Conservation (phyloP, 371 early-diverging fungal genomes). For the Apophysomyces ossiformis region DNA sequence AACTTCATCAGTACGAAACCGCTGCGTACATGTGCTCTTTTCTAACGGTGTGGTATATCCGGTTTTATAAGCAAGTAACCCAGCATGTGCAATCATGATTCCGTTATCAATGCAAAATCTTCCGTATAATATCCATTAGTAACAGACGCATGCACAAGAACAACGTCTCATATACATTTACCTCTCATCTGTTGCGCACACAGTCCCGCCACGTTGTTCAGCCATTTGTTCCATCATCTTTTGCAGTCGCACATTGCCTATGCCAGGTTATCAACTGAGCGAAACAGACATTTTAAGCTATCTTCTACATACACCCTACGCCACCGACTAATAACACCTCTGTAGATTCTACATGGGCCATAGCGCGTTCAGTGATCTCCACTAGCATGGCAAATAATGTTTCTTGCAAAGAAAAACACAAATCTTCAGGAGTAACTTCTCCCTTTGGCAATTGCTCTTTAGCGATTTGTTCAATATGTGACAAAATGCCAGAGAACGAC, state of each 20-base stretch:
- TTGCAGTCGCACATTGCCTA: conserved; percentile 91
- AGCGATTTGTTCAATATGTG: conserved; percentile 85
- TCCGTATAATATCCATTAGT: not conserved
- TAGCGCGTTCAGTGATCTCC: conserved; percentile 99
- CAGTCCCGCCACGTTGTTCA: conserved; percentile 84
- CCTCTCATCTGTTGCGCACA: conserved; percentile 98
- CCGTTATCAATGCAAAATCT: conserved; percentile 99
- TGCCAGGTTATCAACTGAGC: not conserved
- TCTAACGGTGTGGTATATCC: conserved; percentile 78
- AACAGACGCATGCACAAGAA: not conserved
- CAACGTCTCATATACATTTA: conserved; percentile 27
- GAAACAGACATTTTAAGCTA: not conserved
- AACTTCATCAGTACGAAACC: conserved; percentile 94
- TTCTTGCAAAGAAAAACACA: conserved; percentile 99
- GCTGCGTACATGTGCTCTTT: conserved; percentile 94
- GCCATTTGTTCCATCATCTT: conserved; percentile 99
- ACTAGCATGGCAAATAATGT: conserved; percentile 99
- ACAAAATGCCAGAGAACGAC: conserved; percentile 97
- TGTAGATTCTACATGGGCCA: conserved; percentile 95
- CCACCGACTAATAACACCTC: conserved; percentile 99
- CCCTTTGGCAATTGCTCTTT: conserved; percentile 64
- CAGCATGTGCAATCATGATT: conserved; percentile 99
- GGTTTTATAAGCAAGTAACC: conserved; percentile 77
- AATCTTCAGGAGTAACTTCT: conserved; percentile 80
- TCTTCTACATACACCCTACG: conserved; percentile 87